phyloP scores from a whole-genome alignment of 148 eudicot species.

The Rhododendron molle region DNA sequence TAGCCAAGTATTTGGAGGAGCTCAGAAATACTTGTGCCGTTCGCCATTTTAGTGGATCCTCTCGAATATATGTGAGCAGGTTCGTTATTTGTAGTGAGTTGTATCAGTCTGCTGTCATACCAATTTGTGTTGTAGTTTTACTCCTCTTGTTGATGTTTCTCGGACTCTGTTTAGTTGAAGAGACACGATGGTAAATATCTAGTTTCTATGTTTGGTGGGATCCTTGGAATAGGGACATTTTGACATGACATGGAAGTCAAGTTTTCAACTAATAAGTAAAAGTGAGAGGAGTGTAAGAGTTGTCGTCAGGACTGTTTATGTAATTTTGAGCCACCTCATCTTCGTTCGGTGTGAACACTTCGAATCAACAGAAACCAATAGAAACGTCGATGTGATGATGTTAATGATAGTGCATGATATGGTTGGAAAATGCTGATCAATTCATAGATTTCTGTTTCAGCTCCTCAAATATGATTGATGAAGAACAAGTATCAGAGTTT shows the following conservation, averaged over 20 bases:
- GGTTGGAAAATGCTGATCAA: not conserved
- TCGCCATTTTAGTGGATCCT: conserved; percentile 38
- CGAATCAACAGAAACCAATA: not conserved
- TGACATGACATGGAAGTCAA: not conserved
- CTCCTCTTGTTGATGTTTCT: not conserved
- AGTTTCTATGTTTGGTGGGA: not conserved
- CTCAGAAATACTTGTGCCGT: conserved; percentile 37
- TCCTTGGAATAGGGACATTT: not conserved
- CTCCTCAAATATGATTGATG: conserved; percentile 33
- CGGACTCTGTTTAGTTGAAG: not conserved
- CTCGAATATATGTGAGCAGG: conserved; percentile 66
- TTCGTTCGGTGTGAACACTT: not conserved
- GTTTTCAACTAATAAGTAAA: not conserved
- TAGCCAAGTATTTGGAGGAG: conserved; percentile 63
- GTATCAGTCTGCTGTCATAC: not conserved
- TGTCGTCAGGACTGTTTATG: not conserved
- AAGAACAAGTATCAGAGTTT: conserved; percentile 60
- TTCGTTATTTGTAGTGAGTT: conserved; percentile 14
- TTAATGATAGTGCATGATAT: not conserved
- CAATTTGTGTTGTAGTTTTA: not conserved
- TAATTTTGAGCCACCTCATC: not conserved
- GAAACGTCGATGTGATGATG: not conserved
- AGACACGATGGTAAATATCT: not conserved
- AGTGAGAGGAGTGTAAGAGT: not conserved
- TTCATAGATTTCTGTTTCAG: conserved; percentile 32